Evolutionary conservation across 2,329 filamentous ascomycete species (phyloP), one percentile per base, ranked within the genome.

Genomic region (Dendryphion nanum): DNA sequence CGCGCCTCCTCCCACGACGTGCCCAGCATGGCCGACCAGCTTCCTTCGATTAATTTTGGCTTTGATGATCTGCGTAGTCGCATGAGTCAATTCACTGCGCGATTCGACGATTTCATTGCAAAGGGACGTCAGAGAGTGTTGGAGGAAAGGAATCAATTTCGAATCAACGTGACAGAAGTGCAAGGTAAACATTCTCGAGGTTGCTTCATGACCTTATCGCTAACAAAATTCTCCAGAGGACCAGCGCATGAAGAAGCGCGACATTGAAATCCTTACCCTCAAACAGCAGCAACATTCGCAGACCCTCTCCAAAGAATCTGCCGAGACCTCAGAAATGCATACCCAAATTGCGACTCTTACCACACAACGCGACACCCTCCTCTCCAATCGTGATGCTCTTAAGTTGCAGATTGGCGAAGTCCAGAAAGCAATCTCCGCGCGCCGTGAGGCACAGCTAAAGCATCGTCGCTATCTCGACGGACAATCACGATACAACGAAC

Each of bases 1-100:
- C 78, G 78, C 48, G 77, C 79, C 13, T 69, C 79, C 46, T 73
- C 77, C 23, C 73, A 80, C 28, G 70, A 73, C 32, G 79, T 74
- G 29, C 78, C 81, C 12, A 86, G 83, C 5, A 81, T 87, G 71
- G 84, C 83, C 29, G 85, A 89, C 63, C 81, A 81, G 34, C 80
- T 98, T 6, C 93, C 93, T 23, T 87, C 78, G 63, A 86, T 95
- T 66, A 89, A 95, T 68, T 97, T 98, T 66, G 89, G 89, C 41
- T 97, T 97, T 66, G 90, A 97, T 55, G 89, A 96, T 53, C 71
- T 98, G 61, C 90, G 91, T 68, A 89, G 91, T 58, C 86, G 89
- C 68, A 97, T 98, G 93, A 79, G 84, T 37, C 88, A 86, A 47
- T 98, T 98, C 64, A 96, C 86, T 0, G 78, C 81, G 6, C 85